Base-by-base conservation (phyloP, 2,329 filamentous ascomycete species). In the Chaetomiaceae sp. region DNA sequence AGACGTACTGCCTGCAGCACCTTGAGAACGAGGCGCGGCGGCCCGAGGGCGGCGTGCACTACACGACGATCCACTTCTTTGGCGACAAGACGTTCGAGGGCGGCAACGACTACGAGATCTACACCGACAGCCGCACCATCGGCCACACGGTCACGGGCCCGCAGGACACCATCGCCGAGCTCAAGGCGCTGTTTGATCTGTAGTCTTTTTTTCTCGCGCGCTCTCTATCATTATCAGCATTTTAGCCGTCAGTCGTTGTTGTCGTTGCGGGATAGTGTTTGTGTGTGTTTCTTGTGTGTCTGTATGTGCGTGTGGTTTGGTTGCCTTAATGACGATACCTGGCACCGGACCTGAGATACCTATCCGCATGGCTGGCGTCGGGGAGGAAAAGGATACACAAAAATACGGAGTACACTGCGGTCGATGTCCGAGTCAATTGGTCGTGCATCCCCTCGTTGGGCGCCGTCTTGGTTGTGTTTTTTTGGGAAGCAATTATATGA, bases 81-180 rank as follows among this genome's bases (percentile, higher is more conserved):
- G 93, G 93, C 59, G 93, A 99, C 78, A 99, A 97, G 84, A 88
- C 88, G 21, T 84, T 82, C 66, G 72, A 85, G 68, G 92, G 93
- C 57, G 93, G 93, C 55, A 99, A 97, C 69, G 93, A 99, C 72
- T 92, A 85, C 67, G 92, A 97, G 75, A 96, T 99, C 66, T 97
- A 86, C 70, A 76, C 73, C 59, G 92, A 97, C 67, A 65, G 78
- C 48, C 79, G 92, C 64, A 95, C 88, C 31, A 83, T 86, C 54
- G 93, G 93, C 2, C 93, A 99, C 72, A 76, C 84, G 21, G 93
- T 97, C 58, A 82, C 76, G 59, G 80, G 78, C 37, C 92, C 92
- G 6, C 85, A 90, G 51, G 89, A 97, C 64, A 96, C 91, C 40
- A 82, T 87, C 63, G 79, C 73, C 61, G 77, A 89, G 68, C 65